Evolutionary conservation across 257 asterid species (phyloP).

Genomic region (Apocynum venetum): DNA sequence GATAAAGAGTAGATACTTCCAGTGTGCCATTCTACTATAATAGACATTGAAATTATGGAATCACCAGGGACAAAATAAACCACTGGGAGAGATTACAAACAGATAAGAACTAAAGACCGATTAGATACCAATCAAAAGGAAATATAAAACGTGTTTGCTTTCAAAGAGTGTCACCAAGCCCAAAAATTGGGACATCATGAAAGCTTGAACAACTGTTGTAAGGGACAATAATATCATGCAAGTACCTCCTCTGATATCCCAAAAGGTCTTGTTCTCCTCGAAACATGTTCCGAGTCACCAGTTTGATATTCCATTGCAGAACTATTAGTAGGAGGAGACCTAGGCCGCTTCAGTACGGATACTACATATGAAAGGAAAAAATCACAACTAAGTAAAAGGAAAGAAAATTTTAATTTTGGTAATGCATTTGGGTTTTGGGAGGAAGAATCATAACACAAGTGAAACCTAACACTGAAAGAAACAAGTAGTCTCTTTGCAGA

Average conservation of each 20-base stretch:
- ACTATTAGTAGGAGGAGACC: slow-evolving; percentile 50
- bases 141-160: not conserved
- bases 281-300: slow-evolving; percentile 46
- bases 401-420: not conserved
- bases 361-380: slow-evolving; percentile 19
- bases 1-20: not conserved
- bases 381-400: not conserved
- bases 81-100: not conserved
- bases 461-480: not conserved
- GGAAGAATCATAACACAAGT: not conserved
- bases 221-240: not conserved
- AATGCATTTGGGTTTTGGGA: not conserved
- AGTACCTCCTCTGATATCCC: slow-evolving; percentile 48
- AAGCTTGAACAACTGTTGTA: not conserved
- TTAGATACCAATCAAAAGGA: not conserved
- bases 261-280: slow-evolving; percentile 45
- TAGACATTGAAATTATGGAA: not conserved
- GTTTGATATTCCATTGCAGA: slow-evolving; percentile 49
- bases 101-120: not conserved
- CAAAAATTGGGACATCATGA: not conserved
- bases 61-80: not conserved
- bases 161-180: not conserved
- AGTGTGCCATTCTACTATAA: not conserved
- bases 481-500: no score
- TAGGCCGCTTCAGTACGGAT: slow-evolving; percentile 48